Evolutionary conservation across 129 eudicot species (phyloP).

Genomic region (Kitagawia praeruptora): DNA sequence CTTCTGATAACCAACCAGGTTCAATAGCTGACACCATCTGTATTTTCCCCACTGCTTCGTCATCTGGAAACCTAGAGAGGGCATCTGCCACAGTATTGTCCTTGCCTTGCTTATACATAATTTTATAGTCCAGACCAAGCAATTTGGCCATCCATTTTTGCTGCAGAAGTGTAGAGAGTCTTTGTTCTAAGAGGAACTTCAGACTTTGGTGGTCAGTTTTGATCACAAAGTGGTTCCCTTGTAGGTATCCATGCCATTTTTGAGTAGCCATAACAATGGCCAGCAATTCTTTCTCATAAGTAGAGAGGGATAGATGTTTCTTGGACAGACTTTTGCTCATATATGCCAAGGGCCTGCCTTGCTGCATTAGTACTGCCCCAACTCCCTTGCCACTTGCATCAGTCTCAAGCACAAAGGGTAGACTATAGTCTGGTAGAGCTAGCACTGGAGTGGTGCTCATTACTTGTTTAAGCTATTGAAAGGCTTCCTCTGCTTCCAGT

Average conservation of each 20-base stretch:
- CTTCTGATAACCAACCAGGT: no score
- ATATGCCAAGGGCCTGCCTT: no score
- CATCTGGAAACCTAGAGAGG: neutral
- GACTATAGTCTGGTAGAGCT: no score
- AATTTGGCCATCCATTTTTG: neutral
- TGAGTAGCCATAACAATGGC: neutral
- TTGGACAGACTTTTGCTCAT: neutral
- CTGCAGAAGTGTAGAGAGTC: neutral
- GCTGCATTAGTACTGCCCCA: no score
- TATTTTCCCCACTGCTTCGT: fast-evolving
- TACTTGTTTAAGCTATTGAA: no score
- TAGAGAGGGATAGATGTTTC: neutral
- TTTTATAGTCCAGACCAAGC: no score
- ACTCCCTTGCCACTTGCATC: no score
- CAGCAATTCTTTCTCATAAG: neutral
- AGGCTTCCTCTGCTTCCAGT: no score
- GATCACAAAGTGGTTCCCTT: neutral
- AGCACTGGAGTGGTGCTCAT: no score
- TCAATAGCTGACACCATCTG: no score
- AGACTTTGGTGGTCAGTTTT: neutral
- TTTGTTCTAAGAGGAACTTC: neutral
- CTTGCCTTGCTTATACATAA: neutral
- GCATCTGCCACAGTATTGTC: neutral
- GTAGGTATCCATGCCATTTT: neutral
- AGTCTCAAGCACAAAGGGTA: no score